Evolutionary conservation across 2,329 filamentous ascomycete genomes (phyloP).

Genomic region (Apiospora phragmitis): DNA sequence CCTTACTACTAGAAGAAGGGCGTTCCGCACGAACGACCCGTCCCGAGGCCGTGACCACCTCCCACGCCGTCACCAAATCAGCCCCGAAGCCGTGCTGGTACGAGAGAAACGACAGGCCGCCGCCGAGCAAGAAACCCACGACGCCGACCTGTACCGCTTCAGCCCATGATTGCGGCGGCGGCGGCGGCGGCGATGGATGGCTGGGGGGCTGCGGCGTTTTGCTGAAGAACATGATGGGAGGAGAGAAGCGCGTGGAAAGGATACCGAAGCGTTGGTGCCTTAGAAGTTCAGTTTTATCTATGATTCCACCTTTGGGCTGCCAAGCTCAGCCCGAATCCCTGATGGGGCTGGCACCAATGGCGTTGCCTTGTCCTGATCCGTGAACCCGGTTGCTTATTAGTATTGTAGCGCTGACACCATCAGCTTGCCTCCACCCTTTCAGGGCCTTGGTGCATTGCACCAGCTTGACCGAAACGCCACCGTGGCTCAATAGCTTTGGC

Average conservation of each 20-base stretch:
- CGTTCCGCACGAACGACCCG: background rate
- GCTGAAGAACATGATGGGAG: background rate
- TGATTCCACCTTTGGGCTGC: background rate
- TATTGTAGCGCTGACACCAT: background rate
- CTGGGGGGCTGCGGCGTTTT: background rate
- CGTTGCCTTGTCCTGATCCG: background rate
- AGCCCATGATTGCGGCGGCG: background rate
- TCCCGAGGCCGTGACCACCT: constrained; percentile 41
- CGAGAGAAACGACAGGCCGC: constrained; percentile 17
- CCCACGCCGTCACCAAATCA: constrained; percentile 41
- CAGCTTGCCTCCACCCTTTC: background rate
- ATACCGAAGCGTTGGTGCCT: background rate
- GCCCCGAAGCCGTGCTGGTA: constrained; percentile 40
- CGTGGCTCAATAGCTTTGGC: background rate
- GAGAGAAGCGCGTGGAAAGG: background rate
- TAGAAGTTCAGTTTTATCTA: background rate
- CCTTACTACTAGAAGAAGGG: background rate
- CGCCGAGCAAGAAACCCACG: constrained; percentile 23
- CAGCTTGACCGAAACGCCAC: background rate
- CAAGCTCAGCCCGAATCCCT: background rate
- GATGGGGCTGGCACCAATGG: background rate
- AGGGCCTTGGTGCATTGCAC: background rate
- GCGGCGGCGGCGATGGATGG: background rate
- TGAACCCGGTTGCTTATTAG: background rate
- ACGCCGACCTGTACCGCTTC: constrained; percentile 20